A percentile compares a stretch with the other conserved stretches of the same genome.
Evolutionary conservation across 495 filamentous ascomycete species (phyloP).

Genomic region (Astrocystis sublimbata): DNA sequence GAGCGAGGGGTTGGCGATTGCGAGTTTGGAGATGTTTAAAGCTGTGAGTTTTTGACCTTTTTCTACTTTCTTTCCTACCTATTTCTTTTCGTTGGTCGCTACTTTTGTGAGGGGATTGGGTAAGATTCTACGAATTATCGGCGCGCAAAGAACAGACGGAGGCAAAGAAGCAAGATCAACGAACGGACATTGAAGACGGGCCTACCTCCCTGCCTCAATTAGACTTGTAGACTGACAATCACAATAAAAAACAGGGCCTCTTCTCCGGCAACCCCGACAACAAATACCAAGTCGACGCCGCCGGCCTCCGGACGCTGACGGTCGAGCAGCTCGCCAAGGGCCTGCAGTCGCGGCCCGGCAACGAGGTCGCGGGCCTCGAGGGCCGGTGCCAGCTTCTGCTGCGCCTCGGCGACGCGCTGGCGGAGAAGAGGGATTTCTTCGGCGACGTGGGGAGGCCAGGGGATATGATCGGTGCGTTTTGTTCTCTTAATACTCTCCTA

Average conservation of each 20-base stretch:
- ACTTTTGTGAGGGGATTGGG: no score
- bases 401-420: conserved; percentile 72
- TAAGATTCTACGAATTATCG: no score
- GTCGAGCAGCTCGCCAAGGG: conserved; percentile 69
- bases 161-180: not conserved
- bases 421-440: conserved; percentile 76
- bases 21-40: conserved; percentile 98
- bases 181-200: not conserved
- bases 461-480: conserved; percentile 82
- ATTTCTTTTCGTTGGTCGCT: no score
- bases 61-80: not conserved
- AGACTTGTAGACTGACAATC: not conserved
- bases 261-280: conserved; percentile 83
- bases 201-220: not conserved
- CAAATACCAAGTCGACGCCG: conserved; percentile 86
- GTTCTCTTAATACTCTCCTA: not conserved
- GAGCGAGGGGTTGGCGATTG: conserved; percentile 91
- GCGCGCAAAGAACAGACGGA: not conserved
- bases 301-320: conserved; percentile 73
- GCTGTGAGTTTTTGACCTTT: conserved; percentile 35
- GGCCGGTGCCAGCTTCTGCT: conserved; percentile 81
- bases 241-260: conserved; percentile 53
- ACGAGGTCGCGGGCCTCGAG: conserved; percentile 84
- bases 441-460: conserved; percentile 83
- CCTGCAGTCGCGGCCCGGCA: conserved; percentile 78